These are phyloP conservation scores for Myxozyma neotropica DNA, from an alignment of 805 yeast genomes.

Conservation along the genomic window DNA sequence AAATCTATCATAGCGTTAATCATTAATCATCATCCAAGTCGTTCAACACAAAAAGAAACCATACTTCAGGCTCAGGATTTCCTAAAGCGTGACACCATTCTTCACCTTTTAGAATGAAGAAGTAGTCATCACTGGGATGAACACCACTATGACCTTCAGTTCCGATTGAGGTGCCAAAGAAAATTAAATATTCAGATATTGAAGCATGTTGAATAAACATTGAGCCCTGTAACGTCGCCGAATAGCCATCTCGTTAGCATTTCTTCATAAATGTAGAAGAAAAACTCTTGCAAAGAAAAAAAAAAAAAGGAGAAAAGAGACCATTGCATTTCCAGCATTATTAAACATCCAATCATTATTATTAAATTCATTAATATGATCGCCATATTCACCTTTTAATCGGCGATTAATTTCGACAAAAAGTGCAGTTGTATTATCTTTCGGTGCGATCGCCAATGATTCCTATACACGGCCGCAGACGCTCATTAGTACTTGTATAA, in stretches of 20 bases:
- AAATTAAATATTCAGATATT: conserved; percentile 84
- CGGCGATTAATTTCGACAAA: conserved; percentile 62
- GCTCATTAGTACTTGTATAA: not conserved
- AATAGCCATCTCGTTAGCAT: not conserved
- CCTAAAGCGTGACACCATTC: conserved; percentile 73
- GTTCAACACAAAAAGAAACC: not conserved
- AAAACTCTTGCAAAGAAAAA: not conserved
- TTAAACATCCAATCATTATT: conserved; percentile 91
- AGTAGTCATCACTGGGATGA: conserved; percentile 97
- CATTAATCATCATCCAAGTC: not conserved
- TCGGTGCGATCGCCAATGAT: conserved; percentile 42
- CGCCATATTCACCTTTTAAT: conserved; percentile 69
- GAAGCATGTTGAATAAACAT: conserved; percentile 97
- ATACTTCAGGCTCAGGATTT: conserved; percentile 55
- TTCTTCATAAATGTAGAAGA: too few relatives aligned
- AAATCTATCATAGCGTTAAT: too few relatives aligned
- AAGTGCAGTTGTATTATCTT: conserved; percentile 57
- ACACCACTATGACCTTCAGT: conserved; percentile 96
- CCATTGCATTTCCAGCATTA: conserved; percentile 98
- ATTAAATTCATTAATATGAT: conserved; percentile 68
- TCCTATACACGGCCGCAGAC: too few relatives aligned
- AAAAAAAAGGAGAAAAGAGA: not conserved
- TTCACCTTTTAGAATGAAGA: conserved; percentile 81
- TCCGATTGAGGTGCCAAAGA: conserved; percentile 91
- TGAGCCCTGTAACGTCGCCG: too few relatives aligned